Base-by-base conservation (phyloP, 1,284 basidiomycete species). In the Moniliophthora roreri region DNA sequence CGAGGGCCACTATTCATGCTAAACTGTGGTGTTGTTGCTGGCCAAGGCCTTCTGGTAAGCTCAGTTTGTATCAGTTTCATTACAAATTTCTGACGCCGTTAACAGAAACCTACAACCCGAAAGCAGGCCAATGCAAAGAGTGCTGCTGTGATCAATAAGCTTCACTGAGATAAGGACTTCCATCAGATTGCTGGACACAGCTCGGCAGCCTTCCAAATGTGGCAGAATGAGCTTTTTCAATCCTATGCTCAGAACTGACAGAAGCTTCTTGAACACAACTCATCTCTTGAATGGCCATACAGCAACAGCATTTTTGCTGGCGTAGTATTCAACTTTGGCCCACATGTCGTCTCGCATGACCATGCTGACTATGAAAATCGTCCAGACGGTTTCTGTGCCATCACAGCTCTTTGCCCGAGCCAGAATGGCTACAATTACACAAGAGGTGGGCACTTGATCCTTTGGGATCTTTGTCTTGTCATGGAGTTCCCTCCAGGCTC, bases 391-490 rank as follows among this genome's bases (percentile, higher is more conserved):
- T 47, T n/a, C 10, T 48, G 54, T 40, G 41, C 37, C 13, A 48
- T 52, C 32, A 57, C 51, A 2, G 58, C 63, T 0, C 28, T 32
- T 32, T 11, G 28, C 11, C 28, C 28, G 11, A 32, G 7, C 7
- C 7, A 62, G 3, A 67, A 66, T 2, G 23, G 53, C 21, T 69
- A 55, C 48, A 50, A 69, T 47, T 44, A 42, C 8, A 44, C 52
- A 8, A n/a, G 6, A 1, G 53, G 56, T 8, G 56, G 56, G 2
- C 56, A 57, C 37, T 24, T 54, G 2, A 36, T 57, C 18, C 49
- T 57, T 3, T 57, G 53, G 52, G 48, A 57, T 13, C 41, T 54
- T 4, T 5, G 28, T 5, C 11, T 54, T 4, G 39, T 54, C 2
- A 24, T 57, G 9, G 23, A 42, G 10, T 57, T 57, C 24, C 55